Evolutionary conservation across 176 grass and related monocot genomes (phyloP), one percentile per base, ranked within the genome.

Genomic region (Ananas comosus): DNA sequence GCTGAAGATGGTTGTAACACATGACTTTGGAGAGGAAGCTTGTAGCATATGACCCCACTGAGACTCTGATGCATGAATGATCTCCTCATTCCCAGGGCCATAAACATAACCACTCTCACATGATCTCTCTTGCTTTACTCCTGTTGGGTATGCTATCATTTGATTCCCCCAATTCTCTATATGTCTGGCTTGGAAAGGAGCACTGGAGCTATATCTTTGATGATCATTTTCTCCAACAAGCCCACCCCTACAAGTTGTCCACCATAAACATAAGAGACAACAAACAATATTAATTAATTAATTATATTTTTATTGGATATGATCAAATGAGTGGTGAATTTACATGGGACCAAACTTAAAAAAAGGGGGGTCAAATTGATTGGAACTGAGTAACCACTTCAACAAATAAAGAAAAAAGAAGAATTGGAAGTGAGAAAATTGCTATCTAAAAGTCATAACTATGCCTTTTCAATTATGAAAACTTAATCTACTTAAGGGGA

Each of bases 1-100:
- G 64, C 79, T 84, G 9, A 75, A 67, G 53, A 81, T 69, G 49
- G 92, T 73, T n/a, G 88, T 89, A 47, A 87, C 64, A 66, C 77
- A 96, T 77, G 92, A 87, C 79, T 81, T 86, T 33, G 87, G 82
- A 61, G 94, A 93, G 25, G 84, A 88, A 72, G 85, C 58, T 67
- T 70, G 78, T 49, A 66, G 75, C 22, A 70, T 67, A 47, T 48
- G 33, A 13, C 86, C 73, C 86, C 86, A 90, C 28, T 83, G 75
- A 83, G 76, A 76, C 51, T 27, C 80, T 72, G 64, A 53, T 59
- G 70, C 59, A 19, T 81, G 77, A 7, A 42, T 42, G 67, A 85
- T 64, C 51, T 85, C 79, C 21, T 85, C 77, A 56, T 64, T 79
- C 11, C 50, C 70, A 67, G 65, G 59, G 72, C 13, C n/a, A 58